Conservation (phyloP, 495 filamentous ascomycete species). For the Annulohypoxylon bovei region DNA sequence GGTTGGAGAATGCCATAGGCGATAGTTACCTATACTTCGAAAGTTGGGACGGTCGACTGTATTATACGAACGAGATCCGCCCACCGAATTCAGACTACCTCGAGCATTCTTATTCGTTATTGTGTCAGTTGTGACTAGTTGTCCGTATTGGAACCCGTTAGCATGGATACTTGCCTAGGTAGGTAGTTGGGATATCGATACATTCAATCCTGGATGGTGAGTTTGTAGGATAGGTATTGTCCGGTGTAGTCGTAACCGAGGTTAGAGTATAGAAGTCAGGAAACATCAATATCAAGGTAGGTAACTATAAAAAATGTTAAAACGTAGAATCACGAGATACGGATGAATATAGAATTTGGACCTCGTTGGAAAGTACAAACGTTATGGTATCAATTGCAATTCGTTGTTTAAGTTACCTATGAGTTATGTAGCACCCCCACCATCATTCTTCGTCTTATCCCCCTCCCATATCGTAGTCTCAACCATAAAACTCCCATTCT, state of each 20-base stretch:
- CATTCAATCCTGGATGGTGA: no score
- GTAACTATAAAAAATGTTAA: no score
- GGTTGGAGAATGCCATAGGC: conserved; percentile 19
- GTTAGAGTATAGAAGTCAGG: no score
- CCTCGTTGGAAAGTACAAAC: neutral
- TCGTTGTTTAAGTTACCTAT: neutral
- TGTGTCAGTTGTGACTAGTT: neutral
- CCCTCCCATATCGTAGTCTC: conserved; percentile 86
- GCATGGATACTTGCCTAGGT: no score
- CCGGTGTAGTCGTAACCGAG: no score
- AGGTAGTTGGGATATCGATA: no score
- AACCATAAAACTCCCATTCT: conserved; percentile 69
- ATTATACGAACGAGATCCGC: conserved; percentile 33
- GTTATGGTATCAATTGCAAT: neutral
- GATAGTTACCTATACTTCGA: conserved; percentile 21
- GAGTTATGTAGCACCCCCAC: conserved; percentile 3
- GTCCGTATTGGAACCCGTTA: no score
- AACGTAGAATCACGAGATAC: neutral
- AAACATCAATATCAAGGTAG: no score
- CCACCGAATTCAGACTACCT: conserved; percentile 33
- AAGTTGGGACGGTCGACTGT: conserved; percentile 27
- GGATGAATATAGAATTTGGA: neutral
- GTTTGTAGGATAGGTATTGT: no score
- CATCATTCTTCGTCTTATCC: conserved; percentile 16
- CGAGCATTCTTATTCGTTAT: conserved; percentile 15